Conservation (phyloP, 208 protist genomes). For the Trypanosoma lewisi region DNA sequence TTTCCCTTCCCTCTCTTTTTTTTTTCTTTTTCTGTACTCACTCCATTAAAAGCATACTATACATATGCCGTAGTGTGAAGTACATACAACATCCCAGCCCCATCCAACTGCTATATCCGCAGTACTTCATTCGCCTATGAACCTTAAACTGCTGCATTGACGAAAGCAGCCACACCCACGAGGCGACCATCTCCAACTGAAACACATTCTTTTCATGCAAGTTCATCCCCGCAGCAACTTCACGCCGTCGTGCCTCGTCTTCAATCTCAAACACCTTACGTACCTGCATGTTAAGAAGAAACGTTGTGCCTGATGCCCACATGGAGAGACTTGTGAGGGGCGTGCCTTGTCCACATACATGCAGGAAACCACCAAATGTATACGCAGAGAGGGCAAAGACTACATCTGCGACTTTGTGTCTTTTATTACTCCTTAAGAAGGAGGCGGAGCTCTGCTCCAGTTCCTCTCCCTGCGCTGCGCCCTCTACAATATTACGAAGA, state of each 20-base stretch:
- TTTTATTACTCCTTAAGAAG: constrained; percentile 50
- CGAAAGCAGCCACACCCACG: constrained; percentile 82
- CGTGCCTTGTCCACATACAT: constrained; percentile 73
- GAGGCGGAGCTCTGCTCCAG: constrained; percentile 17
- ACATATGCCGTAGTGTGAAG: constrained; percentile 68
- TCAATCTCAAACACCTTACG: constrained; percentile 47
- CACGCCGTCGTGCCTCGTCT: constrained; percentile 13
- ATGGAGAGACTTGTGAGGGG: constrained; percentile 65
- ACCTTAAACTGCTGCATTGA: constrained; percentile 78
- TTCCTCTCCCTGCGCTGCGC: constrained; percentile 34
- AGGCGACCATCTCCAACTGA: constrained; percentile 55
- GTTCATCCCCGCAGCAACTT: constrained; percentile 11
- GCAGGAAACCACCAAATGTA: constrained; percentile 63
- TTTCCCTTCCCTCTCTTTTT: neutral
- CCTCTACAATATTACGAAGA: constrained; percentile 50
- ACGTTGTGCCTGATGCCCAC: constrained; percentile 74
- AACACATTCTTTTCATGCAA: constrained; percentile 46
- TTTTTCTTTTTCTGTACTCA: constrained; percentile 1
- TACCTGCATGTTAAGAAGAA: constrained; percentile 57
- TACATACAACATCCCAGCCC: constrained; percentile 56
- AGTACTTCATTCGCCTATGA: constrained; percentile 70
- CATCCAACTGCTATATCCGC: constrained; percentile 83
- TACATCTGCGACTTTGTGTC: constrained; percentile 60
- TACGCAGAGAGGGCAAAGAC: constrained; percentile 50
- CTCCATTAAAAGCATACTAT: constrained; percentile 40